Evolutionary conservation across 257 asterid species (phyloP).

Genomic region (Solanum chilense): DNA sequence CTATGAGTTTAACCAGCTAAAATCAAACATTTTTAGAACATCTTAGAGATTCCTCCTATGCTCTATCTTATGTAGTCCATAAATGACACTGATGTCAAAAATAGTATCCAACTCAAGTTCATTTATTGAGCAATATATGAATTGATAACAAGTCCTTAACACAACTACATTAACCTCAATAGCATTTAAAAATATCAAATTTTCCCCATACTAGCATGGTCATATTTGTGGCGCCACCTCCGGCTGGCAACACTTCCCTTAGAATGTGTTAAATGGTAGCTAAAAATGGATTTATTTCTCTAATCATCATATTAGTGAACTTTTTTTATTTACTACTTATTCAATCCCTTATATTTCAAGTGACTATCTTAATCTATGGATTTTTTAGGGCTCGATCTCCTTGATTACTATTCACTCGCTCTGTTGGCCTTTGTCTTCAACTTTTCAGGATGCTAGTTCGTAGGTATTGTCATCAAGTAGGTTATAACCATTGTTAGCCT

Average conservation of each 20-base stretch:
- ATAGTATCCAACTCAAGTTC: background rate
- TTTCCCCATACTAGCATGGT: background rate
- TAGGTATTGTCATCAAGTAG: background rate
- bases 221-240: background rate
- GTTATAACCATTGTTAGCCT: background rate
- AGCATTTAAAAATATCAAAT: background rate
- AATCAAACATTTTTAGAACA: background rate
- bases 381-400: background rate
- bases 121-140: background rate
- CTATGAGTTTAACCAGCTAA: too few relatives aligned
- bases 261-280: background rate
- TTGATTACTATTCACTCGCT: background rate
- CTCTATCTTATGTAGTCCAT: background rate
- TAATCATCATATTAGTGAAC: background rate
- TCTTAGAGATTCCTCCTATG: background rate
- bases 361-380: background rate
- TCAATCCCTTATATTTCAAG: background rate
- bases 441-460: background rate
- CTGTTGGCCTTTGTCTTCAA: background rate
- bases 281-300: background rate
- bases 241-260: background rate
- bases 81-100: background rate
- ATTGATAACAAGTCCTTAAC: too few relatives aligned
- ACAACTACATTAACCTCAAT: background rate
- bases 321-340: too few relatives aligned